A percentile compares a stretch with the other conserved stretches of the same genome.
phyloP scores from a whole-genome alignment of 2,329 filamentous ascomycete genomes.

The Westerdykella aurantiaca region DNA sequence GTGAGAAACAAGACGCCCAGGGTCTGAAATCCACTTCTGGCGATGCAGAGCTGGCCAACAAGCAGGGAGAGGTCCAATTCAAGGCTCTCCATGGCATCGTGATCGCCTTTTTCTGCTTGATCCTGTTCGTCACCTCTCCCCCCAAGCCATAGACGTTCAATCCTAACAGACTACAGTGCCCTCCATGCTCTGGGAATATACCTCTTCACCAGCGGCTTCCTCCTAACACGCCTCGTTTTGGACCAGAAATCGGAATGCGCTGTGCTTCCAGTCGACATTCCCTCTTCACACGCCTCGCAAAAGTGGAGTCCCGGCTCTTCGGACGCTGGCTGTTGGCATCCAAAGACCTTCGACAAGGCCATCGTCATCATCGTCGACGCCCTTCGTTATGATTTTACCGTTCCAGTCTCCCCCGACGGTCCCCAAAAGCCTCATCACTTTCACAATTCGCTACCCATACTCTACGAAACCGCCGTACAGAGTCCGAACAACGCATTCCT shows the following conservation, averaged over 20 bases:
- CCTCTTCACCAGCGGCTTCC: conserved; percentile 91
- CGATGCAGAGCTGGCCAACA: conserved; percentile 32
- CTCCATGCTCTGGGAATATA: conserved; percentile 78
- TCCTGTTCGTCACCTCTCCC: conserved; percentile 45
- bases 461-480: conserved; percentile 73
- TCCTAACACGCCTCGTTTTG: conserved; percentile 77
- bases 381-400: conserved; percentile 91
- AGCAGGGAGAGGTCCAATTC: conserved; percentile 45
- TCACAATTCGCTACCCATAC: conserved; percentile 80
- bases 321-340: conserved; percentile 84
- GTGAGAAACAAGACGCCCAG: conserved; percentile 28
- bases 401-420: conserved; percentile 61
- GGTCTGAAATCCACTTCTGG: conserved; percentile 21
- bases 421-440: conserved; percentile 56
- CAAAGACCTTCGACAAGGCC: conserved; percentile 86
- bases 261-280: conserved; percentile 60
- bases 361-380: conserved; percentile 89
- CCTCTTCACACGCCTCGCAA: conserved; percentile 22
- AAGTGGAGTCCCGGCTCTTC: conserved; percentile 29
- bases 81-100: conserved; percentile 49
- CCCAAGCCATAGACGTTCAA: not conserved
- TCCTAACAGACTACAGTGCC: conserved; percentile 38
- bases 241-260: conserved; percentile 74
- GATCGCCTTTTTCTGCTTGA: conserved; percentile 62
- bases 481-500: conserved; percentile 80